Base-by-base conservation (phyloP, 805 yeast genomes). In the Peterozyma xylosa region DNA sequence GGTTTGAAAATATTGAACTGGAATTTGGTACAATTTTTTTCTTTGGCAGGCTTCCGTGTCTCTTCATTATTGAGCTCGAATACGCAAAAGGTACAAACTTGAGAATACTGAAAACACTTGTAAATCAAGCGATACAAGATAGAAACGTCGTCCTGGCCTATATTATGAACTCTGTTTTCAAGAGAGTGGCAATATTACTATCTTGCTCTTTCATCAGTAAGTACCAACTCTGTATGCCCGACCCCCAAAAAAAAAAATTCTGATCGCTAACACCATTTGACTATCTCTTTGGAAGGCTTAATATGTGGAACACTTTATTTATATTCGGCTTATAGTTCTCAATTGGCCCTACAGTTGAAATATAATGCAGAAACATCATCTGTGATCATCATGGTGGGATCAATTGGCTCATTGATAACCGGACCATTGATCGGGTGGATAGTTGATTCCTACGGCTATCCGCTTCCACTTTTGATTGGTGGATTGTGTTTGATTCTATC, bases 291-390 rank as follows among this genome's bases (percentile, higher is more conserved):
- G 42, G 66, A 50, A 13, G 84, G 83, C 11, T 59, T 81, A 39
- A 73, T 74, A 14, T 78, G 86, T 52, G 95, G 95, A 1, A 86
- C 93, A 1, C 65, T 83, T 53, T 86, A 86, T 60, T 64, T 85
- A 38, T 86, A 80, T 61, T 79, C 86, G 9, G 86, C 87, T 1
- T 86, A 78, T 58, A 82, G 88, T 34, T 91, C 95, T 0, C 93
- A 86, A 57, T 68, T 84, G 43, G 86, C 89, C 1, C 60, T 59
- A 29, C 68, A 69, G 42, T 68, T 86, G 42, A 62, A 63, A 16
- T 76, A 86, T 51, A 57, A 76, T 1, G 87, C 86, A 2, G 70
- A 86, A 0, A 73, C 81, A 42, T 68, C 85, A 4, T 78, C 89
- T 4, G 56, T 70, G 29, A 71, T 85, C 3, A 90, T 88, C 2